Percentiles rank a stretch among this genome's conserved stretches.
Evolutionary conservation across 2,329 filamentous ascomycete species (phyloP).

Genomic region (Ceratocystis diversiconidia): DNA sequence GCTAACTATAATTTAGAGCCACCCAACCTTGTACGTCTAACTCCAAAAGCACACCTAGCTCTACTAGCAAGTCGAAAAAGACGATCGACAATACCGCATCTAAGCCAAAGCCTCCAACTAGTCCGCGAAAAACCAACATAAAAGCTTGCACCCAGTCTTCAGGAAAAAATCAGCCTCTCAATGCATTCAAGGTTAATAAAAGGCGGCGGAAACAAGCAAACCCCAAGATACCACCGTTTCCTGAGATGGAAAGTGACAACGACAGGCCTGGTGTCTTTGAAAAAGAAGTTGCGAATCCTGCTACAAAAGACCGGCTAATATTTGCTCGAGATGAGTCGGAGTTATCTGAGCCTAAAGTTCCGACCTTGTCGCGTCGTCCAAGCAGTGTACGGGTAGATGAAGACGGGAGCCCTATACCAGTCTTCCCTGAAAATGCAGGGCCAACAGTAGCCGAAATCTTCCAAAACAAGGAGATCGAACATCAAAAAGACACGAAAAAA

Average conservation of each 20-base stretch:
- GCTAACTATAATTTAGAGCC: background rate
- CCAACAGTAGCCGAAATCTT: background rate
- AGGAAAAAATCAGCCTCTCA: background rate
- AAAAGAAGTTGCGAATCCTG: background rate
- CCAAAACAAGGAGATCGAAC: background rate
- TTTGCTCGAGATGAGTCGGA: background rate
- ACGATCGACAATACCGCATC: background rate
- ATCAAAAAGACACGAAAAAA: background rate
- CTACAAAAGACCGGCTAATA: background rate
- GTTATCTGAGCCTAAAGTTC: conserved; percentile 4
- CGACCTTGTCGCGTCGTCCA: background rate
- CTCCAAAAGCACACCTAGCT: background rate
- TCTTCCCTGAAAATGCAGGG: background rate
- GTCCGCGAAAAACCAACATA: background rate
- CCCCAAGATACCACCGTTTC: conserved; percentile 7
- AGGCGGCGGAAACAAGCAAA: conserved; percentile 5
- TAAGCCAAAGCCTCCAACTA: background rate
- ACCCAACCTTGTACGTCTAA: background rate
- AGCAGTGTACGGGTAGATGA: conserved; percentile 15
- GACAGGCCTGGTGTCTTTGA: background rate
- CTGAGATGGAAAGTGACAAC: conserved; percentile 1
- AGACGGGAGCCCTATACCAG: conserved; percentile 15
- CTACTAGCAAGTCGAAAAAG: background rate
- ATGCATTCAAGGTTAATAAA: background rate
- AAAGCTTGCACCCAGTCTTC: background rate